phyloP scores from a whole-genome alignment of 2,329 filamentous ascomycete genomes.

The Fusarium subglutinans region DNA sequence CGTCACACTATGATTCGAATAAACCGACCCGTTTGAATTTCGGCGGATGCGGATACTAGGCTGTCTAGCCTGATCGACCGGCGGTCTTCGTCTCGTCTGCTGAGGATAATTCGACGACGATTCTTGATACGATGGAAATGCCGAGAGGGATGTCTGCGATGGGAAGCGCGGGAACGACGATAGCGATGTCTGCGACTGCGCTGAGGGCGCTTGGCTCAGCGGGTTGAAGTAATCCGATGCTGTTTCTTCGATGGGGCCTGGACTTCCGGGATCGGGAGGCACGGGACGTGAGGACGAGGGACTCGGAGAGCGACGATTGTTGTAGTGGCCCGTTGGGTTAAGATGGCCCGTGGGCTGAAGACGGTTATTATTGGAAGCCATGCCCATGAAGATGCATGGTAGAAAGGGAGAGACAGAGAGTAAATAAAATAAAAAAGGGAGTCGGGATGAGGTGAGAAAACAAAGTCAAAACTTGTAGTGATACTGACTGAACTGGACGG shows the following conservation, averaged over 20 bases:
- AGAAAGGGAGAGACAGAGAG: background rate
- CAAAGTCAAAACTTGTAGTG: background rate
- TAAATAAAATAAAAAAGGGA: background rate
- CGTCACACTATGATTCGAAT: slow-evolving; percentile 19
- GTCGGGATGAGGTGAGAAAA: background rate
- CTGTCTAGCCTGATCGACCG: slow-evolving; percentile 27
- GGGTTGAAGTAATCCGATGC: slow-evolving; percentile 40
- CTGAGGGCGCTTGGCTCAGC: slow-evolving; percentile 31
- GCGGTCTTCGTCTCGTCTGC: slow-evolving; percentile 21
- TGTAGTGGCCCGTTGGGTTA: background rate
- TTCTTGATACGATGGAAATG: slow-evolving; percentile 19
- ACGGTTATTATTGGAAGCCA: slow-evolving; percentile 36
- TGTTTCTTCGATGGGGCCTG: slow-evolving; percentile 34
- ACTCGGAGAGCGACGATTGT: slow-evolving; percentile 25
- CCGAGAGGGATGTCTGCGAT: slow-evolving; percentile 24
- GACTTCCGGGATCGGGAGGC: slow-evolving; percentile 27
- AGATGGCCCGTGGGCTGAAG: slow-evolving; percentile 33
- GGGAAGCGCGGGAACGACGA: slow-evolving; percentile 22
- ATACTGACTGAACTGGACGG: background rate
- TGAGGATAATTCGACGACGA: background rate
- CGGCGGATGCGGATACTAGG: slow-evolving; percentile 43
- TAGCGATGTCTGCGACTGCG: slow-evolving; percentile 35
- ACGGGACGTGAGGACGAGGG: slow-evolving; percentile 20
- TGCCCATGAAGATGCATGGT: slow-evolving; percentile 25
- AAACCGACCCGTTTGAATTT: slow-evolving; percentile 36